Evolutionary conservation across 768 basidiomycete species (phyloP).

Genomic region (Gymnopilus dilepis): DNA sequence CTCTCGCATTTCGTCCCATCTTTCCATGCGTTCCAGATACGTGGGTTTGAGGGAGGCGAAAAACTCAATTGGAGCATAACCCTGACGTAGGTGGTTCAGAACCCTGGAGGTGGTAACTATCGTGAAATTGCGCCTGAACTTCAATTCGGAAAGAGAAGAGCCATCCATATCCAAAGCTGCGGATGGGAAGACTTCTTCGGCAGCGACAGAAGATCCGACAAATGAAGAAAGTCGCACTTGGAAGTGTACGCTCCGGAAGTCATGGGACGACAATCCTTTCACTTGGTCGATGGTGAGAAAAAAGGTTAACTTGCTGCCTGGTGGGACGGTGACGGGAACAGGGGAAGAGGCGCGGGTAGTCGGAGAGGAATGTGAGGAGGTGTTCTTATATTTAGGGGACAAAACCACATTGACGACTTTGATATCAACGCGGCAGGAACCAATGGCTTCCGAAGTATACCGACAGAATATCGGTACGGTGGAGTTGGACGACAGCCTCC

Average conservation of each 20-base stretch:
- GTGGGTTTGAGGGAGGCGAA: constrained; percentile 83
- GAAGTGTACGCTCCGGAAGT: constrained; percentile 84
- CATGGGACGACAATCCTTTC: constrained; percentile 88
- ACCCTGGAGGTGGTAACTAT: constrained; percentile 78
- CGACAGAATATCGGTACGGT: constrained; percentile 90
- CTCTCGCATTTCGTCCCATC: constrained; percentile 94
- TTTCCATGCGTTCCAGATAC: constrained; percentile 87
- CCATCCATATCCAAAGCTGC: constrained; percentile 73
- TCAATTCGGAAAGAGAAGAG: constrained; percentile 76
- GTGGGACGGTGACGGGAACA: constrained; percentile 63
- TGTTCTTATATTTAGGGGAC: constrained; percentile 61
- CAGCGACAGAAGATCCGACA: constrained; percentile 66
- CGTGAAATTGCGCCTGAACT: constrained; percentile 83
- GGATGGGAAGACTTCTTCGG: constrained; percentile 87
- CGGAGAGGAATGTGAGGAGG: constrained; percentile 65
- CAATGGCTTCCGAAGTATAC: constrained; percentile 94
- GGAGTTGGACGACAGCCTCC: constrained; percentile 75
- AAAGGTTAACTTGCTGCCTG: constrained; percentile 85
- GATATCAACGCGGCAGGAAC: constrained; percentile 88
- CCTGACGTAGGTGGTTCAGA: constrained; percentile 69
- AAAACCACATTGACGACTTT: constrained; percentile 76
- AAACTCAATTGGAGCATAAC: constrained; percentile 89
- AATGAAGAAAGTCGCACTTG: constrained; percentile 91
- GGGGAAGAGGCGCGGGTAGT: constrained; percentile 82
- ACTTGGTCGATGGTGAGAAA: constrained; percentile 86